Percentiles rank a stretch among this genome's conserved stretches.
Conservation (phyloP, 768 basidiomycete genomes). For the Termitomyces sp. region DNA sequence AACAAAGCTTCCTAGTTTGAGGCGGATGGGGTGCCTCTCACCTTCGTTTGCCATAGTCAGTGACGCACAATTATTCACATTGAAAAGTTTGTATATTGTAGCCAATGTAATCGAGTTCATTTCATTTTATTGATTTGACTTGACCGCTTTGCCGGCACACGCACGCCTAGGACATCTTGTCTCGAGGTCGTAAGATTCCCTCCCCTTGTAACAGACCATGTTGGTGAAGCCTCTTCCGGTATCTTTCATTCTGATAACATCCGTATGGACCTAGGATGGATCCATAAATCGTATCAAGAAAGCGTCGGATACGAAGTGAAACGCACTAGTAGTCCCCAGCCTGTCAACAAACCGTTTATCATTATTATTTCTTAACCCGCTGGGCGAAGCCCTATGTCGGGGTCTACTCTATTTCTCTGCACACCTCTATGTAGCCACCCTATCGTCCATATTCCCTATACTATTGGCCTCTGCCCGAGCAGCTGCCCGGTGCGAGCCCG, state of each 20-base stretch:
- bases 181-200: neutral
- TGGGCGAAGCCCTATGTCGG: no score
- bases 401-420: no score
- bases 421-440: no score
- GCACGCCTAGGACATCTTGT: neutral
- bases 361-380: no score
- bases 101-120: neutral
- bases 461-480: no score
- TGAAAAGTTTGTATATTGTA: neutral
- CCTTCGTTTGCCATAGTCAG: slow-evolving; percentile 66
- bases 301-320: neutral
- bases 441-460: no score
- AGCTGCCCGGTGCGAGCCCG: no score
- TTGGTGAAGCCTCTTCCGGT: slow-evolving; percentile 49
- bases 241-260: slow-evolving; percentile 57
- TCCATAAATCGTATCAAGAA: slow-evolving; percentile 6
- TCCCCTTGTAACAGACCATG: slow-evolving; percentile 16
- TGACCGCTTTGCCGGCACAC: no score
- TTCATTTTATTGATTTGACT: neutral
- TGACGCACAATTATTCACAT: slow-evolving; percentile 26
- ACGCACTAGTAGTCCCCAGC: slow-evolving; percentile 57
- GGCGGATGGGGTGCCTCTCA: slow-evolving; percentile 50
- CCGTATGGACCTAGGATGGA: slow-evolving; percentile 36
- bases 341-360: no score
- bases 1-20: slow-evolving; percentile 66